Base-by-base conservation (phyloP, 345 rosid species). In the Salix dunnii region DNA sequence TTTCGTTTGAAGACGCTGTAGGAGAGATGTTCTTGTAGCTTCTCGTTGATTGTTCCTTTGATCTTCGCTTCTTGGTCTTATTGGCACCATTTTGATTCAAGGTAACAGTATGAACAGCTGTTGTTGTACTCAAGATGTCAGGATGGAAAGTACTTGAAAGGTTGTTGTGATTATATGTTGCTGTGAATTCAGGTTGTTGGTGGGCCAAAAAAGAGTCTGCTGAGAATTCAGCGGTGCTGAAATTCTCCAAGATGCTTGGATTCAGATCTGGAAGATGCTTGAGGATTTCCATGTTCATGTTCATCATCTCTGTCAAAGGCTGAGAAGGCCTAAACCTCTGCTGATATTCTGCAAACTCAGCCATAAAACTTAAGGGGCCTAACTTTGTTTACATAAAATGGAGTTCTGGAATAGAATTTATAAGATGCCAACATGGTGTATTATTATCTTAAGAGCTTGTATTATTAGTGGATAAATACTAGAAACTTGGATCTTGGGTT, bases 181-280 rank as follows among this genome's bases (percentile, higher is more conserved):
- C 42, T 1, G 73, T 78, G 71, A 77, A 58, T 43, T 79, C 49
- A 46, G 79, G 63, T 40, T 79, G 83, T 17, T 84, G 88, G 64
- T 76, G 76, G 68, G 81, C 62, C 73, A 79, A 63, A 36, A 81
- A 75, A 74, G 76, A 77, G 66, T 79, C 79, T 2, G 67, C 27
- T 28, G 84, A 78, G 81, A 77, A 74, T 42, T 72, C 77, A 63
- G 79, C 14, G 43, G 66, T 31, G 74, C 25, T 68, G 73, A 82
- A 74, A 75, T 10, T 76, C 74, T 85, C 85, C 72, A 72, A 60
- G 35, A 66, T 49, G 63, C 70, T 78, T 67, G 82, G 81, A 79
- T 79, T 85, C 65, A 77, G 81, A 72, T 77, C 81, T 49, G 84
- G 72, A 69, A 78, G 75, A 73, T 82, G 85, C 76, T 78, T 80